These are phyloP conservation scores for Hyaloscypha variabilis DNA, from an alignment of 495 filamentous ascomycete species.

Conservation along the genomic window DNA sequence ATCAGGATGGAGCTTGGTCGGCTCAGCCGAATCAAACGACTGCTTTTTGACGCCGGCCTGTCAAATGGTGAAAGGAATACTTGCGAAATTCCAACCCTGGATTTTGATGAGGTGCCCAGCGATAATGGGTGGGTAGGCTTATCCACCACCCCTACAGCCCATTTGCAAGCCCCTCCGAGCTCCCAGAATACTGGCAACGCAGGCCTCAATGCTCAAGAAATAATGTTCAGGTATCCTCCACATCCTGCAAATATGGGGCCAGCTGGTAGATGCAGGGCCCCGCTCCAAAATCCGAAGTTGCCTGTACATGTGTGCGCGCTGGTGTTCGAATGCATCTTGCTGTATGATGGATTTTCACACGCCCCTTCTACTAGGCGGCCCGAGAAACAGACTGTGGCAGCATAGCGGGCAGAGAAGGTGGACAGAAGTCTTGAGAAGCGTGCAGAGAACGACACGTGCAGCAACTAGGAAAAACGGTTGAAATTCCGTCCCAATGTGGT, in stretches of 20 bases:
- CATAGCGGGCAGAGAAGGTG: conserved; percentile 23
- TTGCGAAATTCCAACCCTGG: conserved; percentile 10
- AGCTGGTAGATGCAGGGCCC: conserved; percentile 82
- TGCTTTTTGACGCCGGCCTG: not conserved
- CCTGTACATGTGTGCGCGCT: conserved; percentile 1
- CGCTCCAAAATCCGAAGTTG: conserved; percentile 8
- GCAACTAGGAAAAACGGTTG: conserved; percentile 11
- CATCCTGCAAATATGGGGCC: conserved; percentile 58
- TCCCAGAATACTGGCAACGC: conserved; percentile 9
- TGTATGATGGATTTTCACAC: not conserved
- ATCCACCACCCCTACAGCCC: conserved; percentile 9
- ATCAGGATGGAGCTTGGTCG: not conserved
- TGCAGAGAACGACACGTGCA: conserved; percentile 18
- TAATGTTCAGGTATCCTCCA: conserved; percentile 15
- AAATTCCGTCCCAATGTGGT: conserved; percentile 8
- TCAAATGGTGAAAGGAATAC: conserved; percentile 4
- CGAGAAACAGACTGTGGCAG: conserved; percentile 6
- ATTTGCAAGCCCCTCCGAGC: not conserved
- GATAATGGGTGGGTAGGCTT: not conserved
- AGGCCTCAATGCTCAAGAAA: conserved; percentile 9
- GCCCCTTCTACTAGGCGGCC: not conserved
- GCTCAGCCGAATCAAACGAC: not conserved
- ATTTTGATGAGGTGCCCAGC: not conserved
- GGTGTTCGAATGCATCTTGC: not conserved
- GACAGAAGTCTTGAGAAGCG: conserved; percentile 14